A percentile compares a stretch with the other conserved stretches of the same genome.
phyloP scores from a whole-genome alignment of 2,329 filamentous ascomycete species.

The Colletotrichum coccodes region DNA sequence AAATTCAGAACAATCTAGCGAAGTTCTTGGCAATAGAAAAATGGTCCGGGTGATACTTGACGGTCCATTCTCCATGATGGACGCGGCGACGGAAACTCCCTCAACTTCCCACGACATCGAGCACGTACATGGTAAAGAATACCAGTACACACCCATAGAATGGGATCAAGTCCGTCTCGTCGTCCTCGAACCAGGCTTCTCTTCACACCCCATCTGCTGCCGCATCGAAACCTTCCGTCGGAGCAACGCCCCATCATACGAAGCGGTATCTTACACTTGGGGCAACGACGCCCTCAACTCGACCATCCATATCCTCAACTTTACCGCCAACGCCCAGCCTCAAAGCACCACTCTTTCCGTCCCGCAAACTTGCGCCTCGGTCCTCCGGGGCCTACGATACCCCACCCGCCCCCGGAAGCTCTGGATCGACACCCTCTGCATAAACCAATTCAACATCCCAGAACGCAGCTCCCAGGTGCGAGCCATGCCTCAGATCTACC shows the following conservation, averaged over 20 bases:
- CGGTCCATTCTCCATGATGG: no score
- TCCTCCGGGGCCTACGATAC: background rate
- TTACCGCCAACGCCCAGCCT: background rate
- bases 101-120: no score
- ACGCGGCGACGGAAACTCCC: no score
- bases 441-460: slow-evolving; percentile 34
- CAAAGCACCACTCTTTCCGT: background rate
- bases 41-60: no score
- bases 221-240: background rate
- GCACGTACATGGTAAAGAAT: background rate
- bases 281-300: background rate
- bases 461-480: slow-evolving; percentile 38
- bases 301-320: background rate
- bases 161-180: background rate
- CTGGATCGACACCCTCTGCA: slow-evolving; percentile 40
- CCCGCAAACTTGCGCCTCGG: background rate
- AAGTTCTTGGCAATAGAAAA: no score
- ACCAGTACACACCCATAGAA: background rate
- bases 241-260: background rate
- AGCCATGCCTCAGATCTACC: slow-evolving; percentile 37
- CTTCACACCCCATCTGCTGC: background rate
- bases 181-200: background rate
- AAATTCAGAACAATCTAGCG: no score
- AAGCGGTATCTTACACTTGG: slow-evolving; percentile 7
- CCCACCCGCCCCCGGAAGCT: background rate